Conservation (phyloP, 1,284 basidiomycete genomes). For the Ganoderma leucocontextum region DNA sequence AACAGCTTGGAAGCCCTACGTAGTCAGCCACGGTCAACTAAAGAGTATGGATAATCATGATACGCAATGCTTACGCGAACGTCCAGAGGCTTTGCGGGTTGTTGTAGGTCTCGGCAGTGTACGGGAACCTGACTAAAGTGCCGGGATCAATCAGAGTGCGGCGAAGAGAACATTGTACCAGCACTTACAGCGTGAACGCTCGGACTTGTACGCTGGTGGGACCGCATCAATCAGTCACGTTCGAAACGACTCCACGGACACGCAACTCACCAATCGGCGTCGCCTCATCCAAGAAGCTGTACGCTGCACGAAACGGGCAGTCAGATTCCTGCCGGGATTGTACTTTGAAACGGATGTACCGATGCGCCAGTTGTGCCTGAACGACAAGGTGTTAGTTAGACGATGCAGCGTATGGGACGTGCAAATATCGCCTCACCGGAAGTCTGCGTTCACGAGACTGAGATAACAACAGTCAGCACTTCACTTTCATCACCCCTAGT, state of each 20-base stretch:
- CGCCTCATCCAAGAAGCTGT: constrained; percentile 38
- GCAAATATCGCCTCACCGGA: constrained; percentile 44
- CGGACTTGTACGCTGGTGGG: constrained; percentile 42
- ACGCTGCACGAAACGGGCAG: constrained; percentile 27
- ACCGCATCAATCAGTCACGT: not conserved
- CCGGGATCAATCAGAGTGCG: not conserved
- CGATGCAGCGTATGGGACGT: too few species aligned
- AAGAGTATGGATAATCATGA: not conserved
- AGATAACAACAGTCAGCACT: not conserved
- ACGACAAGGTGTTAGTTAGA: not conserved
- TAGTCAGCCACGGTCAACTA: not conserved
- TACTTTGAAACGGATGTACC: constrained; percentile 34
- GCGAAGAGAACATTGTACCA: not conserved
- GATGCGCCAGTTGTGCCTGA: constrained; percentile 62
- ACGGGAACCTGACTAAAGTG: constrained; percentile 60
- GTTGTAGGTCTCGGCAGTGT: constrained; percentile 70
- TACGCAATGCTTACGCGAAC: constrained; percentile 51
- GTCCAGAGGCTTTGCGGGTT: constrained; percentile 68
- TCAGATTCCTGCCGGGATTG: not conserved
- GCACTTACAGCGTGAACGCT: constrained; percentile 44
- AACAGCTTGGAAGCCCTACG: constrained; percentile 5
- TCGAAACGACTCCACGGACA: not conserved
- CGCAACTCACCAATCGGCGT: constrained; percentile 36
- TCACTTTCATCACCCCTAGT: not conserved
- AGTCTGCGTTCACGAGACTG: constrained; percentile 61